Percentiles rank a stretch among this genome's conserved stretches.
phyloP scores from a whole-genome alignment of 1,284 basidiomycete genomes.

The Apiotrichum akiyoshidainum region DNA sequence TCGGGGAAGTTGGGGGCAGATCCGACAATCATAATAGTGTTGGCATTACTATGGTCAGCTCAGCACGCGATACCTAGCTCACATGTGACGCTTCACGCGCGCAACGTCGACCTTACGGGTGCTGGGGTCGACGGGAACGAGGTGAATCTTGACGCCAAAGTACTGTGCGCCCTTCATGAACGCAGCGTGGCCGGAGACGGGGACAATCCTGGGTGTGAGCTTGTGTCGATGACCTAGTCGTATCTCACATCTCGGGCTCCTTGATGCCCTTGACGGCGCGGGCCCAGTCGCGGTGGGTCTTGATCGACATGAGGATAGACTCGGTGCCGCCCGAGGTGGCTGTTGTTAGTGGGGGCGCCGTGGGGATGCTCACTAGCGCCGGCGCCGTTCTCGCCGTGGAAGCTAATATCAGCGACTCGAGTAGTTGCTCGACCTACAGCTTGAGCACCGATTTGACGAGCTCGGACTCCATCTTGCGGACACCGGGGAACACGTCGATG shows the following conservation, averaged over 20 bases:
- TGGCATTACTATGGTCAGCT: constrained; percentile 41
- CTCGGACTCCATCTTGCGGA: constrained; percentile 97
- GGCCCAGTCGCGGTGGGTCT: constrained; percentile 93
- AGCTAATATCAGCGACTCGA: constrained; percentile 51
- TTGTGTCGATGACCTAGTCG: not conserved
- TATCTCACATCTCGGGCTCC: constrained; percentile 80
- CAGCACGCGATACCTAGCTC: constrained; percentile 39
- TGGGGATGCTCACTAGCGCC: constrained; percentile 60
- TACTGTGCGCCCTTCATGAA: constrained; percentile 92
- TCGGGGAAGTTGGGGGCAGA: constrained; percentile 91
- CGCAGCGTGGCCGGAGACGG: constrained; percentile 84
- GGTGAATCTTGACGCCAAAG: constrained; percentile 87
- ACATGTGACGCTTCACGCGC: constrained; percentile 80
- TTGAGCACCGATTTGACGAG: constrained; percentile 89
- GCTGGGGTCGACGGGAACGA: constrained; percentile 75
- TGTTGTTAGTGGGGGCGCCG: constrained; percentile 10
- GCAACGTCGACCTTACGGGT: constrained; percentile 79
- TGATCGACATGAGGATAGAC: constrained; percentile 79
- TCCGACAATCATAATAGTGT: constrained; percentile 69
- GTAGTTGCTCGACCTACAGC: constrained; percentile 51
- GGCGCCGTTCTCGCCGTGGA: constrained; percentile 76
- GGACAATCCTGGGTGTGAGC: constrained; percentile 60
- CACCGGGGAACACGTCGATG: constrained; percentile 85
- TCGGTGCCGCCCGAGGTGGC: constrained; percentile 94
- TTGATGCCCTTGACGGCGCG: constrained; percentile 77